These are phyloP conservation scores for Anastatica hierochuntica DNA, from an alignment of 345 rosid genomes.

Conservation along the genomic window DNA sequence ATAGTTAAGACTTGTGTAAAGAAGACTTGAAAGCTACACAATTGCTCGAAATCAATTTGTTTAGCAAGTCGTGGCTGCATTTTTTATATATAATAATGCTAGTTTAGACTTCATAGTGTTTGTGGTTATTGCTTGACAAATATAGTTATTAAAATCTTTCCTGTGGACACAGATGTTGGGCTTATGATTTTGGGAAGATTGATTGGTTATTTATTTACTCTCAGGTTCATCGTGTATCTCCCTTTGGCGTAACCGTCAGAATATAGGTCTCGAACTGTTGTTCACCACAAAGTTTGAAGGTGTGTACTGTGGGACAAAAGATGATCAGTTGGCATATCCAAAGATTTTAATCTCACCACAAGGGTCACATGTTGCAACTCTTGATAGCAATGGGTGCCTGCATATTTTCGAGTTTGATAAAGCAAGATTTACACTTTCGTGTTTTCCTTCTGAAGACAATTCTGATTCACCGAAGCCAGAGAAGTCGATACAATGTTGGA, in stretches of 20 bases:
- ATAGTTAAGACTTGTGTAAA: neutral
- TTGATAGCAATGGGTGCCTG: constrained; percentile 59
- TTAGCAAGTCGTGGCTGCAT: neutral
- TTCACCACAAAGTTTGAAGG: constrained; percentile 60
- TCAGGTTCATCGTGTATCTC: constrained; percentile 62
- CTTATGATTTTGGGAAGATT: neutral
- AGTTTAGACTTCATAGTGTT: neutral
- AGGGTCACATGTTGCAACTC: constrained; percentile 53
- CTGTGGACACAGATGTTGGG: neutral
- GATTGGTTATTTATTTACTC: constrained; percentile 8
- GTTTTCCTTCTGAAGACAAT: constrained; percentile 23
- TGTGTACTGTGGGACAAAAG: constrained; percentile 33
- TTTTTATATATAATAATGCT: neutral
- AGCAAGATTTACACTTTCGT: constrained; percentile 31
- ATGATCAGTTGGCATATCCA: constrained; percentile 41
- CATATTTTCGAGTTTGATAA: constrained; percentile 53
- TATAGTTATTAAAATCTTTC: constrained; percentile 1
- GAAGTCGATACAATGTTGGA: constrained; percentile 2
- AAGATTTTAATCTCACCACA: constrained; percentile 77
- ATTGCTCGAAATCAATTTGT: neutral
- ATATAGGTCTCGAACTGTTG: constrained; percentile 42
- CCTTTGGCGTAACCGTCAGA: constrained; percentile 51
- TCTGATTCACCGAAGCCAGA: constrained; percentile 26
- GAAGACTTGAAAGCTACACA: neutral
- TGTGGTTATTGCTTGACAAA: neutral